Base-by-base conservation (phyloP, 345 rosid species). In the Draba incana region DNA sequence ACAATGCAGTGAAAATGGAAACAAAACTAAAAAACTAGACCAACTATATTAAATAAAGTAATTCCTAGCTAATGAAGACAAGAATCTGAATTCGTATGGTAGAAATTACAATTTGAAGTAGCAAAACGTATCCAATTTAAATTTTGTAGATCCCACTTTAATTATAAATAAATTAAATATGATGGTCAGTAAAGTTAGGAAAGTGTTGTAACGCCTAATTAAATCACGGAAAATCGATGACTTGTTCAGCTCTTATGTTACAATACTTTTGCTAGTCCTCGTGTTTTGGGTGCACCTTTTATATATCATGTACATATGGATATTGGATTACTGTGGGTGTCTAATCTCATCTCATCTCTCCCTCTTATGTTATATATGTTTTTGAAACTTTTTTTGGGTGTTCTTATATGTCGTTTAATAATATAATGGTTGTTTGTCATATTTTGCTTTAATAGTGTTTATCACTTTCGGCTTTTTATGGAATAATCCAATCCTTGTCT, bases 181-280 rank as follows among this genome's bases (percentile, higher is more conserved):
- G 38, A 43, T 38, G 23, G 48, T 24, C 39, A n/a, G 33, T 38
- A 59, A 43, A 44, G 60, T 53, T 70, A 70, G 16, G 15, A 70
- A 62, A 62, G 25, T 37, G 11, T 54, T 25, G 63, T 54, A 62
- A 70, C 31, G 15, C 57, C 49, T 25, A 54, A 44, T 48, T 25
- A 54, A 44, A 10, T 47, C 69, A 71, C 63, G 56, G 57, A 8
- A 53, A 46, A 50, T 37, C 24, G 4, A 55, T 25, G 63, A 71
- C 28, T 25, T 55, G 46, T 14, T 53, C 4, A 71, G 54, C 15
- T 49, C 46, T 37, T 35, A 43, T 25, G 30, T 42, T 14, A n/a
- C 28, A 28, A 61, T 61, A 15, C 30, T 14, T 27, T 20, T 4
- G 4, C 11, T 63, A 35, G 55, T 11, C 38, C 25, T 53, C 42